Evolutionary conservation across 345 rosid species (phyloP), one percentile per base, ranked within the genome.

Genomic region (Draba incana): DNA sequence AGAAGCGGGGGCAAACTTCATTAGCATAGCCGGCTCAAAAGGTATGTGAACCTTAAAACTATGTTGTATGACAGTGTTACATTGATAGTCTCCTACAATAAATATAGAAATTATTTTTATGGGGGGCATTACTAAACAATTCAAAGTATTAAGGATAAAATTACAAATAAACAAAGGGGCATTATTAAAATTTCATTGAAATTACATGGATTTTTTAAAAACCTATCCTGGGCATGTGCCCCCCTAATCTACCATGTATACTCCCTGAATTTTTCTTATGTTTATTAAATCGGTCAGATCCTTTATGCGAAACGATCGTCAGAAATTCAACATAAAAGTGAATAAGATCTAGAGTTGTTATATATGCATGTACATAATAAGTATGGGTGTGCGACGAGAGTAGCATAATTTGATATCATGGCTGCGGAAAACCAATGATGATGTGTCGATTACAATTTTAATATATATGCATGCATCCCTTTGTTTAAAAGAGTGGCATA

Each of bases 11-110:
- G 98, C 97, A 31, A 94, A 94, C 77, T 94, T 94, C 80, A 89
- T 94, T 61, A 92, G 93, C 83, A 86, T 94, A 76, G 92, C 99
- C 52, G 98, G 99, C 71, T 94, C 99, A 20, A 72, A 94, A 94
- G 98, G 99, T 90, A 78, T 63, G 71, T 68, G 15, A 54, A 49
- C 41, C 56, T 53, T 53, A n/a, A 37, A 27, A 20, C 37, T 25
- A 10, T 61, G 53, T 5, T 59, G 23, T 25, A 39, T 52, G 48
- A 39, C 12, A 45, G 20, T 71, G 16, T 51, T 45, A 52, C 42
- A 8, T 39, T 35, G 3, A 12, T 54, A 53, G 8, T n/a, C n/a
- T 15, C 20, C 33, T 23, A 54, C 31, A 7, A 42, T 13, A 31
- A 3, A 30, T n/a, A n/a, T n/a, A n/a, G n/a, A n/a, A n/a, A n/a